Base-by-base conservation (phyloP, 1,139 yeast species). In the Geotrichum bryndzae region DNA sequence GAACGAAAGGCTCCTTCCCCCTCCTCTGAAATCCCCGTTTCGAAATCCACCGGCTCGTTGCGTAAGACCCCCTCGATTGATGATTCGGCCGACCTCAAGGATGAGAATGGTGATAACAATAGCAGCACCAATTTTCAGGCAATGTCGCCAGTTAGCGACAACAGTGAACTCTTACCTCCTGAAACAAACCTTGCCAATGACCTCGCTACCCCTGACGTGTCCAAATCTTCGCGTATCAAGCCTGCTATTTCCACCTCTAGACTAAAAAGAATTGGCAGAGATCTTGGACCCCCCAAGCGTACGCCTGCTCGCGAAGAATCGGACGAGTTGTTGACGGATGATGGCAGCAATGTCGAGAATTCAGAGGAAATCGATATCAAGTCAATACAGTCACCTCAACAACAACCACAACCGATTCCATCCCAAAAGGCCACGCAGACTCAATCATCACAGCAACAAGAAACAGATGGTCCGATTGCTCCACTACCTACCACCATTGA, bases 151-250 rank as follows among this genome's bases (percentile, higher is more conserved):
- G 45, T 56, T 5, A 41, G 53, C 22, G 56, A 57, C 31, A 23
- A 18, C 22, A 51, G 59, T 29, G 59, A 57, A 10, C 33, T 51
- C 25, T 27, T 57, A 13, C 53, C 31, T n/a, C 46, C 55, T n/a
- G 46, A 41, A 51, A 57, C 31, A 41, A 51, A 22, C 38, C 33
- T 57, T 25, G 57, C 51, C 35, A 38, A 27, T 50, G 56, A 27
- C 22, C 52, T 51, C 38, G 57, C 63, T 74, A 79, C 66, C 74
- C 77, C 57, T 80, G 80, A 38, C 70, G 74, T 56, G 70, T 77
- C 57, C 76, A 74, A 64, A 78, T 73, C 51, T 67, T 18, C 53
- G 51, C 54, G 53, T 3, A 10, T 48, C 25, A 27, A 27, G 3
- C 31, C 13, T 51, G n/a, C 51, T 13, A 29, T 55, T 54, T 38